A percentile compares a stretch with the other conserved stretches of the same genome.
Evolutionary conservation across 192 early-diverging fungal species (phyloP).

Genomic region (Podila clonocystis): DNA sequence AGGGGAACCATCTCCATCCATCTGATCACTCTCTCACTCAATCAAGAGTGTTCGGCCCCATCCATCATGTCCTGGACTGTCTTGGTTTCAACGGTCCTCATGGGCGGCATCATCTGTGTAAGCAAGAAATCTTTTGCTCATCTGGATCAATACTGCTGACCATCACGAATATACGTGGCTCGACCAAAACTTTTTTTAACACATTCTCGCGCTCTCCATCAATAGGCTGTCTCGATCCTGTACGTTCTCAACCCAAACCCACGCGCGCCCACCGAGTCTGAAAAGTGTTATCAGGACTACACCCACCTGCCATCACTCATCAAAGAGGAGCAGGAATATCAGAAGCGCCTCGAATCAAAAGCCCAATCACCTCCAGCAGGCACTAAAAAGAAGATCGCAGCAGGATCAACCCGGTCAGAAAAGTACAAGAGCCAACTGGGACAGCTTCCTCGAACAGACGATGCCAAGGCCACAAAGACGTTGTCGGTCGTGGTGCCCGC

Average conservation of each 20-base stretch:
- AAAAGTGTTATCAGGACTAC: slow-evolving; percentile 41
- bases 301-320: slow-evolving; percentile 33
- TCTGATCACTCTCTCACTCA: not conserved
- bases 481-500: slow-evolving; percentile 90
- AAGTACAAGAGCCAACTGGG: slow-evolving; percentile 57
- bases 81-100: not conserved
- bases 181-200: no score
- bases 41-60: no score
- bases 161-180: not conserved
- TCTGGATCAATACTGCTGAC: not conserved
- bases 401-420: slow-evolving; percentile 60
- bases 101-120: not conserved
- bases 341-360: slow-evolving; percentile 1
- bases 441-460: slow-evolving; percentile 56
- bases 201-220: not conserved
- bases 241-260: slow-evolving; percentile 32
- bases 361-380: not conserved
- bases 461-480: slow-evolving; percentile 56
- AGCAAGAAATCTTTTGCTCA: not conserved
- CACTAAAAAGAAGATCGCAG: slow-evolving; percentile 36
- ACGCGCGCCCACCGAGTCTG: slow-evolving; percentile 21
- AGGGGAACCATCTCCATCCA: not conserved
- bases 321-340: slow-evolving; percentile 43
- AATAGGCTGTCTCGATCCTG: slow-evolving; percentile 32
- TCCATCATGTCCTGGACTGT: not conserved